Base-by-base conservation (phyloP, 1,284 basidiomycete species). In the Austroboletus olivaceoglutinosus region DNA sequence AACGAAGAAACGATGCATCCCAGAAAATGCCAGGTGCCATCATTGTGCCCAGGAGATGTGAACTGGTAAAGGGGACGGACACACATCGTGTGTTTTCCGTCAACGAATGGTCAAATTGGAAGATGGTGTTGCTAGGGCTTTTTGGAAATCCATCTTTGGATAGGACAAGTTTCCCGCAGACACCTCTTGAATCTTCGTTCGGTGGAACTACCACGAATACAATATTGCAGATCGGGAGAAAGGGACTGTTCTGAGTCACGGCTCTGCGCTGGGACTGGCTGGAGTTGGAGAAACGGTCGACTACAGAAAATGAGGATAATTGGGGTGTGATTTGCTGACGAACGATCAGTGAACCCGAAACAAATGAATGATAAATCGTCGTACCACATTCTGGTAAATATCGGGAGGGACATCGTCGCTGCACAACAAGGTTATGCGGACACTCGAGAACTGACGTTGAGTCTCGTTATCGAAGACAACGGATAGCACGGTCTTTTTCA, bases 31-130 rank as follows among this genome's bases (percentile, higher is more conserved):
- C 47, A 8, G 7, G 41, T 29, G 38, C 34, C 3, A 56, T 33
- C 18, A 15, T 12, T 40, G 47, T 47, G 12, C 21, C 40, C 15
- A 58, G 30, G 2, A n/a, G 11, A 27, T 12, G 16, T 16, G 47
- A 38, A 34, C 41, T 45, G 8, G 39, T 31, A 29, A 56, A 48
- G 18, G 53, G 44, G 27, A 59, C n/a, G 15, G 53, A 56, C 3
- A 57, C 46, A 25, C 38, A 53, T 31, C 59, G 46, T 7, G 44
- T 53, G 27, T 44, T 41, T 19, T 38, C 54, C n/a, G 47, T 43
- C 47, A 53, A 16, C 4, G 39, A n/a, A 15, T 41, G 38, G 12
- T 48, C 30, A 11, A 50, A 29, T 15, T 59, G 39, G 6, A 57
- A 59, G 30, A 52, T 22, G 18, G 27, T 49, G 7, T 15, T 16